These are phyloP conservation scores for Aspergillus aculeatus DNA, from an alignment of 2,329 filamentous ascomycete genomes.

Conservation along the genomic window DNA sequence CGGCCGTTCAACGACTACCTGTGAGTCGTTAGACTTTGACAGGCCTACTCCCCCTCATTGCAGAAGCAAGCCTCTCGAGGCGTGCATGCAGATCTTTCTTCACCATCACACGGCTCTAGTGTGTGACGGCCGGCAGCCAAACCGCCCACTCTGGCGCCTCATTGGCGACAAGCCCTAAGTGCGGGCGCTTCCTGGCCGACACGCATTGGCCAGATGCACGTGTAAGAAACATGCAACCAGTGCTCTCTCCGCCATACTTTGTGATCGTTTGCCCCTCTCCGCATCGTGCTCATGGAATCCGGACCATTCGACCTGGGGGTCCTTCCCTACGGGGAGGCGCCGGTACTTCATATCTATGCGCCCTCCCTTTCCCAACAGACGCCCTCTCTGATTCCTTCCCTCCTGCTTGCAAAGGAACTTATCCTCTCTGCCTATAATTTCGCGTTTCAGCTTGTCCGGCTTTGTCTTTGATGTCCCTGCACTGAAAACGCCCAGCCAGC, in stretches of 20 bases:
- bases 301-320: conserved; percentile 15
- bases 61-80: neutral
- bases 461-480: conserved; percentile 26
- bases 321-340: conserved; percentile 2
- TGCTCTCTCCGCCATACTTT: conserved; percentile 17
- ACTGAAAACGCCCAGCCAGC: conserved; percentile 36
- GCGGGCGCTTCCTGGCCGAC: conserved; percentile 35
- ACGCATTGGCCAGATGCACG: conserved; percentile 38
- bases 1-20: no score
- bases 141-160: conserved; percentile 16
- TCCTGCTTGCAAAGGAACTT: conserved; percentile 11
- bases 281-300: conserved; percentile 23
- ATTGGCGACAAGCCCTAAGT: conserved; percentile 30
- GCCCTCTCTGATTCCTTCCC: neutral
- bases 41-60: no score
- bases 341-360: conserved; percentile 31
- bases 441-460: conserved; percentile 15
- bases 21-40: no score
- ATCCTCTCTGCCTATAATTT: conserved; percentile 10
- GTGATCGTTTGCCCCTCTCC: conserved; percentile 29
- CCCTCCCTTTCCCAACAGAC: conserved; percentile 23
- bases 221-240: conserved; percentile 25
- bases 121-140: conserved; percentile 33
- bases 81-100: conserved; percentile 29
- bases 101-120: conserved; percentile 34